Percentiles rank a stretch among this genome's conserved stretches.
These are phyloP conservation scores for Inga oerstediana DNA, from an alignment of 306 rosid genomes.

Conservation along the genomic window DNA sequence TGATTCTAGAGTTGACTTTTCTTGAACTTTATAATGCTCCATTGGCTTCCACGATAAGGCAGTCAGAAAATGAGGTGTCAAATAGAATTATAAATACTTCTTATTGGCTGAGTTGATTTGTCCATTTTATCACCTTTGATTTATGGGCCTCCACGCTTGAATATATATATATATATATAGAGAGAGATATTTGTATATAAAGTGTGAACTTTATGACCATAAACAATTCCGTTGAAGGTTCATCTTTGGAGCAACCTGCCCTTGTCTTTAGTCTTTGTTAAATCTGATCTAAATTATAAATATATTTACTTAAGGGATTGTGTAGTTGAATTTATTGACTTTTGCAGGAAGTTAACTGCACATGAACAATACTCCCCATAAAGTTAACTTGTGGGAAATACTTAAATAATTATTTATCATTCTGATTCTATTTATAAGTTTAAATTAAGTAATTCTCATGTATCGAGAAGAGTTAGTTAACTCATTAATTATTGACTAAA, in stretches of 20 bases:
- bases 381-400: no score
- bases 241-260: neutral
- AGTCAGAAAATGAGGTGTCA: neutral
- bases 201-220: neutral
- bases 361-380: no score
- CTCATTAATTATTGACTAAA: no score
- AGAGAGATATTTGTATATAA: neutral
- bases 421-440: no score
- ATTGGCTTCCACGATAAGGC: constrained; percentile 13
- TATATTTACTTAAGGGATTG: neutral
- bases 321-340: neutral
- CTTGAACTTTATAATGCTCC: neutral
- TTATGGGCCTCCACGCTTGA: neutral
- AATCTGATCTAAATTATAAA: no score
- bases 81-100: neutral
- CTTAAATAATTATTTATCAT: no score
- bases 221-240: neutral
- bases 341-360: no score
- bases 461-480: no score
- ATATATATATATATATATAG: no score
- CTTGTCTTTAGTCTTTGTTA: neutral
- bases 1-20: constrained; percentile 39
- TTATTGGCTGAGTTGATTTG: neutral
- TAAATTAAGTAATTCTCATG: no score
- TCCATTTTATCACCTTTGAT: neutral